These are phyloP conservation scores for Annulohypoxylon nitens DNA, from an alignment of 495 filamentous ascomycete species.

Conservation along the genomic window DNA sequence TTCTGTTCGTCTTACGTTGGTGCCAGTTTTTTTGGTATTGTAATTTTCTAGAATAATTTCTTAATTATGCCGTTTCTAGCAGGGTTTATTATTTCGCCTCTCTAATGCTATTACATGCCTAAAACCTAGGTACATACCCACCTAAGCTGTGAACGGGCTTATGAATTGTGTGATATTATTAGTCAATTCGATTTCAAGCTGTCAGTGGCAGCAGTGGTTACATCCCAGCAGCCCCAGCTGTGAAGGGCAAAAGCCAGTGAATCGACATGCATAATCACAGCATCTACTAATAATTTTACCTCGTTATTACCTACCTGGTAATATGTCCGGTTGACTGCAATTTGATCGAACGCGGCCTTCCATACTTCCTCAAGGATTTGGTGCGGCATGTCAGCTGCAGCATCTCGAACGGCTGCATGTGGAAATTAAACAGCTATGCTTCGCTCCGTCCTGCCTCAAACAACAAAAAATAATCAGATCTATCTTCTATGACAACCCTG, in stretches of 20 bases:
- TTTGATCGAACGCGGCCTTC: slow-evolving; percentile 15
- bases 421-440: slow-evolving; percentile 36
- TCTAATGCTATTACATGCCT: neutral
- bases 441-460: slow-evolving; percentile 21
- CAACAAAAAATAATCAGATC: slow-evolving; percentile 36
- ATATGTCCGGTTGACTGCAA: neutral
- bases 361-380: slow-evolving; percentile 19
- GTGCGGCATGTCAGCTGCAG: slow-evolving; percentile 28
- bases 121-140: neutral
- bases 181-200: slow-evolving; percentile 8
- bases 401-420: slow-evolving; percentile 32
- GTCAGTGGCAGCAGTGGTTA: neutral
- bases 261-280: slow-evolving; percentile 33
- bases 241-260: slow-evolving; percentile 3
- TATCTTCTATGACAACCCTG: slow-evolving; percentile 26
- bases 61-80: neutral
- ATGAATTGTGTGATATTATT: slow-evolving; percentile 9
- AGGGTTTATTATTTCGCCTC: neutral
- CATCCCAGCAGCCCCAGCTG: neutral
- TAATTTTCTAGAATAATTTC: slow-evolving; percentile 11
- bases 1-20: slow-evolving; percentile 19
- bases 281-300: slow-evolving; percentile 20
- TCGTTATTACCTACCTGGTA: slow-evolving; percentile 14
- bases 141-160: neutral
- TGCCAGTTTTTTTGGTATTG: slow-evolving; percentile 1